Base-by-base conservation (phyloP, 441 rosid genomes). In the Euphorbia schlechtendalii region DNA sequence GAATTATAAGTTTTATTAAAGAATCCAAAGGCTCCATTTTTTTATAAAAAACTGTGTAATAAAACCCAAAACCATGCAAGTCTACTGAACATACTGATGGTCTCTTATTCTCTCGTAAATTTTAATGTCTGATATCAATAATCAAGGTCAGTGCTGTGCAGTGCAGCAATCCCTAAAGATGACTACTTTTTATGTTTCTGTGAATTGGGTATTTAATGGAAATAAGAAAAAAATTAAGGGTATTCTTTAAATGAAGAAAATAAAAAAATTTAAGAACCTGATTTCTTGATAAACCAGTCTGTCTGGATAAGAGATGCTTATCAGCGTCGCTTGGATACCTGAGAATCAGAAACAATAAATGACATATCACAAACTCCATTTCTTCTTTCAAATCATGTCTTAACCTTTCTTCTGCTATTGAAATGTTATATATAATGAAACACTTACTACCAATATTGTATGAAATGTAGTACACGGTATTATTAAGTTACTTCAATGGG, bases 261-360 rank as follows among this genome's bases (percentile, higher is more conserved):
- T n/a, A n/a, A n/a, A n/a, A n/a, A n/a, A n/a, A n/a, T n/a, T n/a
- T n/a, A n/a, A n/a, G n/a, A 46, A 93, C 98, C 95, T 93, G 98
- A 71, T 87, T 93, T 81, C 92, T 86, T 54, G 98, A 90, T 80
- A 93, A 75, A 68, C 95, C 92, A 78, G 98, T 90, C 90, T 93
- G 98, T 69, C 96, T 76, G 76, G 98, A 92, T 86, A 93, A 81
- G 76, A 90, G 89, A 78, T 86, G 98, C 78, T 93, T 93, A 90
- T 93, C 98, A 34, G 92, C 96, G 78, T 93, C 98, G 70, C 97
- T 93, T 81, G 98, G 98, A 70, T 93, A 93, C 95, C 98, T 93
- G 98, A 86, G 90, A 86, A 77, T 8, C 83, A 85, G 85, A 83
- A 82, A 85, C 78, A 76, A 91, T 83, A 87, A 81, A 56, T 22